Evolutionary conservation across 192 early-diverging fungal genomes (phyloP), one percentile per base, ranked within the genome.

Genomic region (Coemansia sp.): DNA sequence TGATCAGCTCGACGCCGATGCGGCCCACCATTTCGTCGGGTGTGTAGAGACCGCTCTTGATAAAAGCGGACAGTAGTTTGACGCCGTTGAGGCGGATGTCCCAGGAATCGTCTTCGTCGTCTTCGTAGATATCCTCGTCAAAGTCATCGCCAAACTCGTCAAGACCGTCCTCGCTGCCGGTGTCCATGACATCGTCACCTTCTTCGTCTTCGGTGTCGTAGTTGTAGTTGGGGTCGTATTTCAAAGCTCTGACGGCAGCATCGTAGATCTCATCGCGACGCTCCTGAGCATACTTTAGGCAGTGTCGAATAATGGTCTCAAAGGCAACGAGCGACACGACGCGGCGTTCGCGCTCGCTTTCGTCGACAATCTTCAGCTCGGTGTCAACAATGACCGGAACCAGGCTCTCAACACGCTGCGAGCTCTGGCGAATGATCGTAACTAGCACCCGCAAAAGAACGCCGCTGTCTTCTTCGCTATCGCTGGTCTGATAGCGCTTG

Each of bases 61-160:
- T 65, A 20, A 82, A 60, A 3, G 71, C 66, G 11, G 71, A 57
- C 38, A 83, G 60, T 39, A 83, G 73, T 61, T 75, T 78, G 67
- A 79, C 76, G 8, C 75, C 81, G 34, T 77, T 53, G 8, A 75
- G 73, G 12, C 81, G 75, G 36, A 84, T 65, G 12, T 75, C 66
- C 76, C 76, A 84, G 9, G 81, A 62, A 35, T 70, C 73, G 36
- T 84, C 81, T 4, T 79, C 70, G 45, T 84, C 64, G 67, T 84
- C 75, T 8, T 78, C 81, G 59, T 82, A 76, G 41, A 75, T 68
- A 38, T 74, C 76, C 7, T 75, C 78, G 54, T 68, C 78, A 66
- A 66, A 75, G 28, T 80, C 78, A 18, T 84, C 81, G 60, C 66
- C 81, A 79, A 73, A 75, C 18, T 76, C 80, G n/a, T 77, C 75